Evolutionary conservation across 768 basidiomycete species (phyloP).

Genomic region (Panus rudis): DNA sequence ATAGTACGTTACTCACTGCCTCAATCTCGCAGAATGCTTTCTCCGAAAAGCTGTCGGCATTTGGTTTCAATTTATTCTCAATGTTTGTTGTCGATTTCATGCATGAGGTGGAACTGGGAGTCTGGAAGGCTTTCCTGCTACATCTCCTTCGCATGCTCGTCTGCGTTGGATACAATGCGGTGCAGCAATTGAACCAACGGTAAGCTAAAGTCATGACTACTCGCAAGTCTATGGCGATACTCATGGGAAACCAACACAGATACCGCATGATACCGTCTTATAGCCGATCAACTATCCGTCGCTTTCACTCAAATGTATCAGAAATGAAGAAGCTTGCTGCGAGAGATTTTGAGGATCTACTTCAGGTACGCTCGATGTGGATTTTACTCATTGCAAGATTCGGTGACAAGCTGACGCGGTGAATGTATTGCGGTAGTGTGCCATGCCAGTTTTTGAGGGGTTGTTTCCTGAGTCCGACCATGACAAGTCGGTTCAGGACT

Average conservation of each 20-base stretch:
- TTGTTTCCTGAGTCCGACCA: constrained; percentile 13
- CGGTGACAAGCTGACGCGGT: too few species aligned
- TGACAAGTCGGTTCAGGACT: constrained; percentile 20
- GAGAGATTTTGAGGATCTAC: background rate
- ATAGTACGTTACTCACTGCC: background rate
- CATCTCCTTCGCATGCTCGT: constrained; percentile 30
- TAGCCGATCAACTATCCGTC: constrained; percentile 16
- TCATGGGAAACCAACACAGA: too few species aligned
- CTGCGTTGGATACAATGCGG: constrained; percentile 4
- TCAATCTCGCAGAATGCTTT: constrained; percentile 27
- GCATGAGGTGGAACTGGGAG: constrained; percentile 36
- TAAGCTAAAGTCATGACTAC: constrained; percentile 4
- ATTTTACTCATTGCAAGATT: too few species aligned
- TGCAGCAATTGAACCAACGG: constrained; percentile 22
- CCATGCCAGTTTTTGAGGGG: constrained; percentile 20
- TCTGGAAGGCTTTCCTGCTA: constrained; percentile 29
- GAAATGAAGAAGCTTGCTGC: constrained; percentile 15
- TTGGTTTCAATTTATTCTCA: constrained; percentile 16
- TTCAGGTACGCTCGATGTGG: constrained; percentile 23
- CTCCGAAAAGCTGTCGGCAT: constrained; percentile 8
- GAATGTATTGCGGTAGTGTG: too few species aligned
- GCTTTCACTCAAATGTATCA: background rate
- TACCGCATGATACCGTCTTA: constrained; percentile 20
- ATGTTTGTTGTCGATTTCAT: constrained; percentile 30
- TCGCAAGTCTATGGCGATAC: background rate